Conservation (phyloP, 306 rosid species). For the Glycine soja region DNA sequence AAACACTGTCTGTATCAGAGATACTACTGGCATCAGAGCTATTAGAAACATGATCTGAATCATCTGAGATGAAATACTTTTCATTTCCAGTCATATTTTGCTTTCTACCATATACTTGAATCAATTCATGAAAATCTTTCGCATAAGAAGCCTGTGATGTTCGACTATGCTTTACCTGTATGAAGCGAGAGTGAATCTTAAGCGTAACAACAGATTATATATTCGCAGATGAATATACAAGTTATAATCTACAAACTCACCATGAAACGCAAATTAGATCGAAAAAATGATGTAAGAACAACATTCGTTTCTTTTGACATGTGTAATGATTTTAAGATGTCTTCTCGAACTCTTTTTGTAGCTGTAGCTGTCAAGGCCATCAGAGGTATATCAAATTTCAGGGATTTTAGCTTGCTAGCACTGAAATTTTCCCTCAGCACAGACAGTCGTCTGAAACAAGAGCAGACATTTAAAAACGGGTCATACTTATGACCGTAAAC, state of each 20-base stretch:
- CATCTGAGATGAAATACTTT: conserved; percentile 49
- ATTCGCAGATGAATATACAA: background rate
- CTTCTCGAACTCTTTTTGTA: conserved; percentile 75
- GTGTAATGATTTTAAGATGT: conserved; percentile 72
- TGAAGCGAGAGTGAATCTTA: conserved; percentile 32
- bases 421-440: conserved; percentile 78
- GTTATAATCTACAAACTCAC: conserved; percentile 60
- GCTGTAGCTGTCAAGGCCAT: conserved; percentile 99
- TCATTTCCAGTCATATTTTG: conserved; percentile 54
- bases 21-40: conserved; percentile 44
- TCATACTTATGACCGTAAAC: conserved; percentile 5
- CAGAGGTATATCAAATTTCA: conserved; percentile 76
- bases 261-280: conserved; percentile 76
- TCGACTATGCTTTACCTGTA: conserved; percentile 82
- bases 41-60: conserved; percentile 35
- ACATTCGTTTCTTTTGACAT: conserved; percentile 77
- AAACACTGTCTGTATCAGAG: conserved; percentile 54
- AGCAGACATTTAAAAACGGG: conserved; percentile 32
- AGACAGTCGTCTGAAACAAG: conserved; percentile 77
- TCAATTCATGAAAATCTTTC: conserved; percentile 72
- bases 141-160: conserved; percentile 73
- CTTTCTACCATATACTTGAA: conserved; percentile 61
- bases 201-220: background rate
- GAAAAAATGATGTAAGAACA: conserved; percentile 86
- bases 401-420: conserved; percentile 63